Base-by-base conservation (phyloP, 257 asterid genomes). In the Solanum pennellii region DNA sequence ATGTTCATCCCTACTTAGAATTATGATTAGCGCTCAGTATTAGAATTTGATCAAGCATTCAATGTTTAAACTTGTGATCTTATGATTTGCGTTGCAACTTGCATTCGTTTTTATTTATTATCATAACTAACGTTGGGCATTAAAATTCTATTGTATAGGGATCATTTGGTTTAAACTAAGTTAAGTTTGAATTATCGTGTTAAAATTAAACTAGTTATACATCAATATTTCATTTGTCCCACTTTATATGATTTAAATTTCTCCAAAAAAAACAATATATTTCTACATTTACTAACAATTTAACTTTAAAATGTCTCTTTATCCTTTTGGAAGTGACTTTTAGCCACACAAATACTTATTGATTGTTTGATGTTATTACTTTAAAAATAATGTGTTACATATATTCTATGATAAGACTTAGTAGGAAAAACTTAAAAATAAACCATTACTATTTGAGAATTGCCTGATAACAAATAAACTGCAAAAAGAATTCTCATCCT, bases 401-500 rank as follows among this genome's bases (percentile, higher is more conserved):
- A 21, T 9, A 60, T 60, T 60, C 6, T 21, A 60, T 21, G 25
- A 60, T 21, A 4, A 52, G 23, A 52, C 6, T 52, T 73, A 18
- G 47, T 73, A 35, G 44, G 47, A 73, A 73, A 37, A 73, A 73
- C n/a, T 74, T 74, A 3, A 74, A 21, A 77, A 77, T 79, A 86
- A 88, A 65, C 71, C 87, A 84, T 88, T 39, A 90, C 83, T 82
- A 87, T 88, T 69, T 88, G 80, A 85, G 87, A 82, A 80, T 88
- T 85, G 87, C 90, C 91, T 89, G 86, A 15, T 60, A 44, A 87
- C 89, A 88, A 74, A 87, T 87, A n/a, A 91, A 90, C 93, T 90
- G 93, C 93, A 91, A 88, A 91, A 91, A 89, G 87, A 86, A 85
- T 92, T 90, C 90, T 87, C 88, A 83, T 49, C 42, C 10, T 5